Conservation (phyloP, 495 filamentous ascomycete genomes). For the Parmelia sp. region DNA sequence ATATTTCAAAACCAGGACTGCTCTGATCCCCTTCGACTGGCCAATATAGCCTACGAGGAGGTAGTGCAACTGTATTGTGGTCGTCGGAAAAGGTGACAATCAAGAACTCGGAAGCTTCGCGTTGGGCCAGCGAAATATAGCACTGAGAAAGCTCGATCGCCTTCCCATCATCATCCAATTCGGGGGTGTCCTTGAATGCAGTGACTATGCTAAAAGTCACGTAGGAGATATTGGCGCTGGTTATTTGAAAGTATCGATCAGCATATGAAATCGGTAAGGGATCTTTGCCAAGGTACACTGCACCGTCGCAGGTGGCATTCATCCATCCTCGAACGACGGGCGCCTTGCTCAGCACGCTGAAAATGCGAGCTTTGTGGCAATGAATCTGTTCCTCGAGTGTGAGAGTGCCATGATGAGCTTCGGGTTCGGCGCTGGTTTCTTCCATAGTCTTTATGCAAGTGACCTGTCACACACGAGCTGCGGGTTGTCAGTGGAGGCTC, state of each 20-base stretch:
- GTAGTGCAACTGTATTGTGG: background rate
- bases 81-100: background rate
- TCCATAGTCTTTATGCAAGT: background rate
- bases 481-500: background rate
- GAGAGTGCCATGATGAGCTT: background rate
- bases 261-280: background rate
- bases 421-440: background rate
- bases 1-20: background rate
- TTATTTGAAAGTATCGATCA: background rate
- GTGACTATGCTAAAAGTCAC: conserved; percentile 5
- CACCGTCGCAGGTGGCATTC: background rate
- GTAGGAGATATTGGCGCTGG: background rate
- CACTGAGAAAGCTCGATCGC: background rate
- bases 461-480: background rate
- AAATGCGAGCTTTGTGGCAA: conserved; percentile 1
- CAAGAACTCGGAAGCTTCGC: background rate
- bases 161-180: background rate
- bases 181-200: background rate
- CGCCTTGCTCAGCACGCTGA: background rate
- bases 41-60: background rate
- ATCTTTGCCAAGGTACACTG: background rate
- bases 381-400: background rate
- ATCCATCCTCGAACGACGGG: background rate
- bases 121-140: background rate
- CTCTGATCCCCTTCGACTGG: background rate